Evolutionary conservation across 2,329 filamentous ascomycete genomes (phyloP).

Genomic region (Arthrobotrys sphaeroides): DNA sequence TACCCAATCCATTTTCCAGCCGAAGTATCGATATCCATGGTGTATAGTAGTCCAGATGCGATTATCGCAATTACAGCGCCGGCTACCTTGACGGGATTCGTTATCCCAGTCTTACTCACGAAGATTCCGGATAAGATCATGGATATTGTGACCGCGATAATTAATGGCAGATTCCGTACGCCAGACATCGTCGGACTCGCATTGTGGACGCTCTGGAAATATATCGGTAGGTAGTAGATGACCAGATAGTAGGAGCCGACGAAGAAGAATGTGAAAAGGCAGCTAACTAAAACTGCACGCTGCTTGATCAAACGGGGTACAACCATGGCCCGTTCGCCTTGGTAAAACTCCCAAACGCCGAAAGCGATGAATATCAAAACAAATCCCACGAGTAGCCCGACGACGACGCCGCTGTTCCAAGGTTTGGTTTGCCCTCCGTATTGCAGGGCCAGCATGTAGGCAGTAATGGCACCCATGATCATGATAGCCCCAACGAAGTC

Average conservation of each 20-base stretch:
- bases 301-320: constrained; percentile 63
- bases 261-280: constrained; percentile 63
- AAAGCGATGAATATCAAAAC: constrained; percentile 60
- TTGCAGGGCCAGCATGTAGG: constrained; percentile 70
- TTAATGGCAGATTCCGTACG: constrained; percentile 67
- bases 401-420: constrained; percentile 63
- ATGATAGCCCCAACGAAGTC: constrained; percentile 67
- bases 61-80: constrained; percentile 65
- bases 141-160: constrained; percentile 65
- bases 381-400: constrained; percentile 65
- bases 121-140: constrained; percentile 65
- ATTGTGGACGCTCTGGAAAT: constrained; percentile 68
- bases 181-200: constrained; percentile 66
- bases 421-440: constrained; percentile 68
- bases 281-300: constrained; percentile 63
- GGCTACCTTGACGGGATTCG: constrained; percentile 68
- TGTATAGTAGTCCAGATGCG: constrained; percentile 67
- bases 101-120: constrained; percentile 69
- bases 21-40: constrained; percentile 62
- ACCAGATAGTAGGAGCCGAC: constrained; percentile 65
- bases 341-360: constrained; percentile 61
- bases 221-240: constrained; percentile 66
- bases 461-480: constrained; percentile 69
- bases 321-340: constrained; percentile 66
- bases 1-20: constrained; percentile 62